These are phyloP conservation scores for Fusarium globosum DNA, from an alignment of 2,329 filamentous ascomycete species.

Conservation along the genomic window DNA sequence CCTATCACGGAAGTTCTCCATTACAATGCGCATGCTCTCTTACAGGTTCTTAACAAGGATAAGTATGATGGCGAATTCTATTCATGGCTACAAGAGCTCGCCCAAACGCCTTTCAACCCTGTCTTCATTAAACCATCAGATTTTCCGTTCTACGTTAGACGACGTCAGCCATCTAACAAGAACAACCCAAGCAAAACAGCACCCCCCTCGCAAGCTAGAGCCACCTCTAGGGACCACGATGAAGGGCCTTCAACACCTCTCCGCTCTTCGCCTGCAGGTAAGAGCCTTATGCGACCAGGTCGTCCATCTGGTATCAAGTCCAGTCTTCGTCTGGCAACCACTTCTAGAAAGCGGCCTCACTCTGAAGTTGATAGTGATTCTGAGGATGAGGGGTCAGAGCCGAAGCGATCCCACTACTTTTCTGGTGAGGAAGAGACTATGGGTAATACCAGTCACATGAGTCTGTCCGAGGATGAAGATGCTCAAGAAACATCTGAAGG, in stretches of 20 bases:
- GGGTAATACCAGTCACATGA: constrained; percentile 45
- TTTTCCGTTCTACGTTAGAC: constrained; percentile 45
- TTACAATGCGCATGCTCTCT: constrained; percentile 57
- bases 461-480: constrained; percentile 38
- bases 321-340: constrained; percentile 54
- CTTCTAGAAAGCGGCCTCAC: constrained; percentile 59
- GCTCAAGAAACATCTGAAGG: constrained; percentile 28
- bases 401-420: constrained; percentile 52
- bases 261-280: constrained; percentile 45
- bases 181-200: constrained; percentile 10
- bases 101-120: constrained; percentile 43
- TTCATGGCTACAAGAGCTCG: constrained; percentile 49
- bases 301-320: constrained; percentile 59
- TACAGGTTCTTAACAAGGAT: constrained; percentile 48
- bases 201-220: neutral
- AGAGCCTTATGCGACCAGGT: constrained; percentile 50
- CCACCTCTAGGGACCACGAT: constrained; percentile 2
- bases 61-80: constrained; percentile 51
- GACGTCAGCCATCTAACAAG: constrained; percentile 39
- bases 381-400: constrained; percentile 50
- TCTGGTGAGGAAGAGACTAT: constrained; percentile 47
- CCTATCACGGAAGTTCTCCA: constrained; percentile 55
- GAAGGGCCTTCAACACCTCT: constrained; percentile 32
- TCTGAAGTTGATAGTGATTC: constrained; percentile 53
- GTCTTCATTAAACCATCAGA: constrained; percentile 45